These are phyloP conservation scores for Verruconis gallopava DNA, from an alignment of 2,329 filamentous ascomycete genomes.

Conservation along the genomic window DNA sequence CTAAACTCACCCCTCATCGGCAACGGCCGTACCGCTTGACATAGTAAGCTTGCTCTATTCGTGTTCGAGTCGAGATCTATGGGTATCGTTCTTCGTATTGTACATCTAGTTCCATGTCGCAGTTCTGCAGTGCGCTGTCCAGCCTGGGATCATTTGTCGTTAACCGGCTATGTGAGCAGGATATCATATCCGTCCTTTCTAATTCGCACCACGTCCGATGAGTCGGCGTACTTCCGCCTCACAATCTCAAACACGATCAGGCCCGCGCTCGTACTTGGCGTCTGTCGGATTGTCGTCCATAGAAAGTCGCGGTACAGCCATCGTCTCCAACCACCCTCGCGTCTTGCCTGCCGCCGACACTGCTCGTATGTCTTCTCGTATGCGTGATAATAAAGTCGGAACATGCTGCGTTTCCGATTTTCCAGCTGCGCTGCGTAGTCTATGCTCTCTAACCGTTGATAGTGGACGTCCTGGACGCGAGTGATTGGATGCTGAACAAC, in stretches of 20 bases:
- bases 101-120: no score
- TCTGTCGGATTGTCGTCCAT: constrained; percentile 58
- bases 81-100: not conserved
- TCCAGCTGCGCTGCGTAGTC: constrained; percentile 46
- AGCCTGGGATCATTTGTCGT: not conserved
- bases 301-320: constrained; percentile 64
- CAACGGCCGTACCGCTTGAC: no score
- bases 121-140: no score
- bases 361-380: constrained; percentile 55
- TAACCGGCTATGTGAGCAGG: constrained; percentile 43
- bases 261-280: constrained; percentile 64
- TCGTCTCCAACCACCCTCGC: constrained; percentile 42
- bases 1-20: no score
- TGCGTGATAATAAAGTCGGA: constrained; percentile 55
- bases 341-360: constrained; percentile 45
- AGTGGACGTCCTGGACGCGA: constrained; percentile 59
- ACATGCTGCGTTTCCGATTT: constrained; percentile 34
- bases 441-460: constrained; percentile 58
- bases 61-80: not conserved
- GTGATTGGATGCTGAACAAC: constrained; percentile 57
- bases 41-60: no score
- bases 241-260: constrained; percentile 70
- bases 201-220: constrained; percentile 22
- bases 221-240: constrained; percentile 52
- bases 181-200: constrained; percentile 58